phyloP scores from a whole-genome alignment of 495 filamentous ascomycete genomes.

The Podospora pseudocomata region DNA sequence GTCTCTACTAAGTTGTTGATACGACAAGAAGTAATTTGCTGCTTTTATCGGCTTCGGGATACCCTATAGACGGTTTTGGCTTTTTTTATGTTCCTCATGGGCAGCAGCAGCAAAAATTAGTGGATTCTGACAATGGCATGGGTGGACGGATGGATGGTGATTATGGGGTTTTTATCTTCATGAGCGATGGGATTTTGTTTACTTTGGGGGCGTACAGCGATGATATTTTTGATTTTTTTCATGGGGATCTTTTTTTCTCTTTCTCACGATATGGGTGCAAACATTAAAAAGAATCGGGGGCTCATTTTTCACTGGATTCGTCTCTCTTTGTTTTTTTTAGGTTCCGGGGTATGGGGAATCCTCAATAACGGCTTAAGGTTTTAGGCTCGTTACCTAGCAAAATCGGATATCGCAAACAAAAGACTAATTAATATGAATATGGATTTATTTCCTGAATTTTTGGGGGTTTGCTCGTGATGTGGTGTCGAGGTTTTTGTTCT shows the following conservation, averaged over 20 bases:
- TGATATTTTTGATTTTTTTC: background rate
- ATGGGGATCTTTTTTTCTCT: background rate
- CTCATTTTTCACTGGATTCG: slow-evolving; percentile 10
- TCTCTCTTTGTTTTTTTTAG: background rate
- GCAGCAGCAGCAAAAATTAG: background rate
- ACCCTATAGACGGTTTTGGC: slow-evolving; percentile 19
- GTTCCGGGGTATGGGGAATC: background rate
- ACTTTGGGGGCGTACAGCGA: background rate
- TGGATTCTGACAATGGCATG: background rate
- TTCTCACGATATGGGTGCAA: background rate
- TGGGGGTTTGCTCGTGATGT: background rate
- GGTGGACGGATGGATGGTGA: background rate
- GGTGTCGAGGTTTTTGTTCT: background rate
- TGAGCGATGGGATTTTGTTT: slow-evolving; percentile 4
- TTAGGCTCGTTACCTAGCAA: background rate
- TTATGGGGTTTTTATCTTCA: slow-evolving; percentile 1
- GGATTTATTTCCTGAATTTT: background rate
- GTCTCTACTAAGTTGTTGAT: slow-evolving; percentile 38
- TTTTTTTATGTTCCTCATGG: background rate
- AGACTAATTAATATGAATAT: background rate
- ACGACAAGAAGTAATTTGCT: slow-evolving; percentile 8
- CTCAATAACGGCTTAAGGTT: background rate
- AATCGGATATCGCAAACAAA: background rate
- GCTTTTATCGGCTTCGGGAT: slow-evolving; percentile 14
- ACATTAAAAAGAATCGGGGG: background rate